Evolutionary conservation across 169 alveolate species (phyloP), one percentile per base, ranked within the genome.

Genomic region (Pseudocohnilembus persalinus): DNA sequence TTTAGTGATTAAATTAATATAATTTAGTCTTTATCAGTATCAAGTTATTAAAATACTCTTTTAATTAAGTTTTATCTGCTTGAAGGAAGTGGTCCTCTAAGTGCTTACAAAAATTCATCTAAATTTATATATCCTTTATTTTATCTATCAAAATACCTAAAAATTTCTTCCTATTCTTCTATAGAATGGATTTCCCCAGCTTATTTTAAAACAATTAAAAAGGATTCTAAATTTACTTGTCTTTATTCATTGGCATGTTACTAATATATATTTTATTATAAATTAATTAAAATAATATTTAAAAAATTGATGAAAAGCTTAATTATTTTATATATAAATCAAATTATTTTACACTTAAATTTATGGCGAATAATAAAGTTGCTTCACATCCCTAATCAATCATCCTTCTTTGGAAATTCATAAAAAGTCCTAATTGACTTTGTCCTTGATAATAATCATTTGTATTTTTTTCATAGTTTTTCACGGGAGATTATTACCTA

Each of bases 1-100:
- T 84, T 87, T 11, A 95, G 32, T 82, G 92, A 95, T 63, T 86
- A 74, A 32, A 95, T 77, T 65, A 87, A 90, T 63, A 93, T 88
- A n/a, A 82, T 88, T 77, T 96, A 96, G 11, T 83, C 81, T 34
- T 90, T 88, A 33, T 92, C 93, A 34, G 80, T 85, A 32, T 92
- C 95, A 35, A 95, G 82, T 68, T 83, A 88, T 28, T 84, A 80
- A 88, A 91, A 95, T 0, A 94, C 96, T 73, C 89, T 73, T 74
- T 84, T 89, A 6, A 92, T 93, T 68, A 95, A 77, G 1, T 78
- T 74, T 82, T 83, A 88, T 85, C 98, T 93, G 88, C 77, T 75
- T 29, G 85, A 91, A 77, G 82, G 85, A 90, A 95, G 83, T 74
- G 90, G 93, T 1, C 98, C 98, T 82, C 96, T 88, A 31, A 95